Base-by-base conservation (phyloP, 306 rosid species). In the Phaseolus lunatus region DNA sequence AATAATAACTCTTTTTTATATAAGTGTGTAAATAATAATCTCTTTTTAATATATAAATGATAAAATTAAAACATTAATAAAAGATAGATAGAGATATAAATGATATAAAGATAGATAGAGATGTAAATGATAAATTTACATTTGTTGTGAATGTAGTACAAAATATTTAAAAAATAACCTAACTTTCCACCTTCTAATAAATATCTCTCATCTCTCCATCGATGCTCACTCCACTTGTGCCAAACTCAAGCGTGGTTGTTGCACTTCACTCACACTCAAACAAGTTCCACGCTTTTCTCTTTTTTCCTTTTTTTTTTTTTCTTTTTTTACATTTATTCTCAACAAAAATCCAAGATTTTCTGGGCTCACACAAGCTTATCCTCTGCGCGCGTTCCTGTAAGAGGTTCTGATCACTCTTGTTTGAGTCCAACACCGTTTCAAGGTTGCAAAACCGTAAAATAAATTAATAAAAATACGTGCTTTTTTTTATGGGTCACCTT, bases 201-300 rank as follows among this genome's bases (percentile, higher is more conserved):
- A 58, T 73, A 73, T n/a, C 69, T 73, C 33, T 54, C 49, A 23
- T 12, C 48, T 12, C 16, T 43, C 66, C 52, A 8, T 41, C 39
- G 22, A 39, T 54, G 56, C 77, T 49, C 67, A 56, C 78, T 23
- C 54, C 68, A 57, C 41, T 41, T 53, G 44, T 71, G 9, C 19
- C 0, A 44, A 13, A 23, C 22, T 54, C 59, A 9, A 47, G 64
- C 18, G 45, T 22, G 62, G 52, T 67, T 78, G 39, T 56, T 78
- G 70, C 73, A 73, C 85, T 84, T 82, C 89, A 80, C 69, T 80
- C 29, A 19, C 83, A 70, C 84, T 77, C 83, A 24, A 75, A 24
- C 76, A 1, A 73, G 54, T 65, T 53, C 68, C 72, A 39, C 52
- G 43, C 72, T 44, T 67, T 67, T 67, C 2, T 5, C 9, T 0